These are phyloP conservation scores for Salix brachista DNA, from an alignment of 345 rosid species.

Conservation along the genomic window DNA sequence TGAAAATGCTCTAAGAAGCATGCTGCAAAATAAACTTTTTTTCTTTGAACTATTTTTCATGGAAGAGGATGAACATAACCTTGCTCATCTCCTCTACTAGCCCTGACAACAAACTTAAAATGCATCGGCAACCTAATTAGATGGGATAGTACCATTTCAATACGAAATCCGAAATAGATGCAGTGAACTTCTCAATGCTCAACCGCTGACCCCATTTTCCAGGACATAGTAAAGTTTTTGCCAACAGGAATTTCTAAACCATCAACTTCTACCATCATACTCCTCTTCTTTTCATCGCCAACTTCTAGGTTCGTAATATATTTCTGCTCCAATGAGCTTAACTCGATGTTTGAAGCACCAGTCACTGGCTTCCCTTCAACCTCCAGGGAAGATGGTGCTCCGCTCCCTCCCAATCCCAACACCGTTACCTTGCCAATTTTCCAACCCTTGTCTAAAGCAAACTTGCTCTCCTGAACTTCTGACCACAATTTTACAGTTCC, in stretches of 20 bases:
- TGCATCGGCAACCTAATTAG: conserved; percentile 6
- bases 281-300: conserved; percentile 35
- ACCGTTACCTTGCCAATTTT: conserved; percentile 57
- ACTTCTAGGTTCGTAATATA: conserved; percentile 29
- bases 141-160: neutral
- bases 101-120: neutral
- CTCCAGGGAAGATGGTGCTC: conserved; percentile 37
- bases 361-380: conserved; percentile 38
- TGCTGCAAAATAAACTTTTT: conserved; percentile 3
- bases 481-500: conserved; percentile 83
- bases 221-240: conserved; percentile 60
- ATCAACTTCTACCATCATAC: conserved; percentile 51
- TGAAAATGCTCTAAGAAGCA: conserved; percentile 3
- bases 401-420: conserved; percentile 59
- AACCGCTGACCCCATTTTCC: conserved; percentile 46
- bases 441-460: conserved; percentile 75
- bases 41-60: neutral
- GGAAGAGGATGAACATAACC: conserved; percentile 38
- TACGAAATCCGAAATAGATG: neutral
- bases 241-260: conserved; percentile 66
- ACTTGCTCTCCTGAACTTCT: conserved; percentile 63
- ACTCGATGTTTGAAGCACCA: conserved; percentile 21
- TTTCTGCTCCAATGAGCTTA: conserved; percentile 46
- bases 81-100: conserved; percentile 37
- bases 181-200: neutral